These are phyloP conservation scores for Ogataea parapolymorpha DNA, from an alignment of 805 yeast genomes.

Conservation along the genomic window DNA sequence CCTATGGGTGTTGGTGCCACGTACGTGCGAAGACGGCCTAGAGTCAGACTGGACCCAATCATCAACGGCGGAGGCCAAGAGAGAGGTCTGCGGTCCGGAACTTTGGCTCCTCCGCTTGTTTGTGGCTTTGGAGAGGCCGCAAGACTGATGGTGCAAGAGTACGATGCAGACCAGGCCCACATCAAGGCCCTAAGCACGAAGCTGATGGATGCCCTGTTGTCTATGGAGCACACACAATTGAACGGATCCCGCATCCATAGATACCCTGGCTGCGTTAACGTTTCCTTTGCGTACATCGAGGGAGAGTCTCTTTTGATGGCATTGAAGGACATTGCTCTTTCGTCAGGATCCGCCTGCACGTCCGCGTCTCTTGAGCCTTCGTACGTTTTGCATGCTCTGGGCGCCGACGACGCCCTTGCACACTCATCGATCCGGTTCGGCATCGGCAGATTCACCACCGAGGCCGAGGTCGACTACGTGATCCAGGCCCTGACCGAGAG, in stretches of 20 bases:
- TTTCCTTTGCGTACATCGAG: conserved; percentile 95
- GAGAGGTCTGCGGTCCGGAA: conserved; percentile 95
- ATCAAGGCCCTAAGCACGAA: conserved; percentile 69
- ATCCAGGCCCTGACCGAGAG: conserved; percentile 83
- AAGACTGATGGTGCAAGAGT: conserved; percentile 71
- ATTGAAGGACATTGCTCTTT: conserved; percentile 90
- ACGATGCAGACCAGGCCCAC: conserved; percentile 68
- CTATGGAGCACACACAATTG: conserved; percentile 83
- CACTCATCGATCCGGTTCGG: conserved; percentile 98
- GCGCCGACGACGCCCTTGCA: conserved; percentile 97
- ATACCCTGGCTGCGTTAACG: conserved; percentile 93
- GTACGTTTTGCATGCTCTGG: conserved; percentile 92
- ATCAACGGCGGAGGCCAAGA: conserved; percentile 99
- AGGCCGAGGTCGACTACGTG: conserved; percentile 92
- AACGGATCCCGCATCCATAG: conserved; percentile 77
- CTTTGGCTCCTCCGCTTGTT: conserved; percentile 93
- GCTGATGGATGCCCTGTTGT: conserved; percentile 66
- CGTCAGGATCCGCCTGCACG: conserved; percentile 98
- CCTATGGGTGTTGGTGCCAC: conserved; percentile 98
- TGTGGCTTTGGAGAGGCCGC: conserved; percentile 98
- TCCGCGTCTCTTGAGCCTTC: conserved; percentile 98
- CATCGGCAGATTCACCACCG: conserved; percentile 95
- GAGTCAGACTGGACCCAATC: conserved; percentile 93
- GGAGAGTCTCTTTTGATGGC: conserved; percentile 98
- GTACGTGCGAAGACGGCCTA: conserved; percentile 94